Percentiles rank a stretch among this genome's conserved stretches.
Conservation (phyloP, 2,329 filamentous ascomycete genomes). For the Orbilia ellipsospora region DNA sequence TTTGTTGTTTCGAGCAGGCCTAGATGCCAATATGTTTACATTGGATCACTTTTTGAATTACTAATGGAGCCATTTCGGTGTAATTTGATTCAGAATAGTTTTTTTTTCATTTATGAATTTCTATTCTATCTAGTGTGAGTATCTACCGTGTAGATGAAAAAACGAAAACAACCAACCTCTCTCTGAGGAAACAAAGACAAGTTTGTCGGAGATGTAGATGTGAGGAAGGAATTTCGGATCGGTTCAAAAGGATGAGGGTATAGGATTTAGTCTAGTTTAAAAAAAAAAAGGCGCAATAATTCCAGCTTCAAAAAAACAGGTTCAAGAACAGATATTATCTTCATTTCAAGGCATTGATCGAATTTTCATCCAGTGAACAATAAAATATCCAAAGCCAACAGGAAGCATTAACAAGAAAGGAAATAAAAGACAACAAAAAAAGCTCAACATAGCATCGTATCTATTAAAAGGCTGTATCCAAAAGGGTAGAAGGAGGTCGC, state of each 20-base stretch:
- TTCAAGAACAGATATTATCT: conserved; percentile 18
- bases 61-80: not conserved
- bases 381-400: conserved; percentile 12
- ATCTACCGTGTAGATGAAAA: conserved; percentile 11
- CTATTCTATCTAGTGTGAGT: conserved; percentile 21
- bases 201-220: conserved; percentile 3
- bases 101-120: conserved; percentile 1
- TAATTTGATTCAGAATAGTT: conserved; percentile 15
- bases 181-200: conserved; percentile 2
- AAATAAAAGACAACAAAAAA: conserved; percentile 8
- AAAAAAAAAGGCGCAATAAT: conserved; percentile 6
- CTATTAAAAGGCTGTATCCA: conserved; percentile 54
- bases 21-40: not conserved
- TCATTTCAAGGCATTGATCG: conserved; percentile 27
- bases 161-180: conserved; percentile 3
- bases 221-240: not conserved
- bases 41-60: not conserved
- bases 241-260: conserved; percentile 29
- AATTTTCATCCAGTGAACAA: conserved; percentile 33
- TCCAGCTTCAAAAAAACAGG: not conserved
- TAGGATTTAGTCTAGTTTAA: conserved; percentile 33
- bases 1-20: not conserved
- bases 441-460: conserved; percentile 43
- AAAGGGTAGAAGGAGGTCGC: conserved; percentile 17
- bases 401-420: conserved; percentile 1